Percentiles rank a stretch among this genome's conserved stretches.
Conservation (phyloP, 2,329 filamentous ascomycete species). For the Fusarium newnesense region DNA sequence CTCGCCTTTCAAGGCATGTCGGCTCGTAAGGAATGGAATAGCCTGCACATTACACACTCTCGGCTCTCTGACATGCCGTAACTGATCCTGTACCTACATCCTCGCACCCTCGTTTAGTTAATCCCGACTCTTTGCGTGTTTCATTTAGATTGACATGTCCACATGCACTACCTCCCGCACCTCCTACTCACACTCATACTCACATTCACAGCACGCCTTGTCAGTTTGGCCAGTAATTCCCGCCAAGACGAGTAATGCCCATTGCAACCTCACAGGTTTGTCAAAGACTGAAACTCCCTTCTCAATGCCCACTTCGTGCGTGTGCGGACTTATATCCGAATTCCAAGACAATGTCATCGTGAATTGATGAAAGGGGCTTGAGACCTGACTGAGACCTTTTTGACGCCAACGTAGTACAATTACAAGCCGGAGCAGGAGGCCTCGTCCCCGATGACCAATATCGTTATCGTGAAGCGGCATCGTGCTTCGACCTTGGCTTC, state of each 20-base stretch:
- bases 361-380: conserved; percentile 12
- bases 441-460: neutral
- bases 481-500: conserved; percentile 7
- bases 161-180: conserved; percentile 17
- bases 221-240: neutral
- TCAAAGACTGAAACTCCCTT: conserved; percentile 1
- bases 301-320: neutral
- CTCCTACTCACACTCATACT: too few relatives aligned
- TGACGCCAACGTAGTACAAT: conserved; percentile 10
- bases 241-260: neutral
- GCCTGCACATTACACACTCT: neutral
- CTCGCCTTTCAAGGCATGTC: conserved; percentile 5
- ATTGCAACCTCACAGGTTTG: neutral
- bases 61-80: conserved; percentile 6
- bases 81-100: conserved; percentile 2
- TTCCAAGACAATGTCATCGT: conserved; percentile 11
- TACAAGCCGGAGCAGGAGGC: conserved; percentile 5
- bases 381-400: conserved; percentile 19
- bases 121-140: conserved; percentile 25
- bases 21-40: conserved; percentile 22
- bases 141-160: conserved; percentile 30
- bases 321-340: neutral
- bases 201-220: conserved; percentile 3
- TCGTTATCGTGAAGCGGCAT: conserved; percentile 9
- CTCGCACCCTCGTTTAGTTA: neutral